Conservation (phyloP, 2,329 filamentous ascomycete genomes). For the Coniochaeta sp. region DNA sequence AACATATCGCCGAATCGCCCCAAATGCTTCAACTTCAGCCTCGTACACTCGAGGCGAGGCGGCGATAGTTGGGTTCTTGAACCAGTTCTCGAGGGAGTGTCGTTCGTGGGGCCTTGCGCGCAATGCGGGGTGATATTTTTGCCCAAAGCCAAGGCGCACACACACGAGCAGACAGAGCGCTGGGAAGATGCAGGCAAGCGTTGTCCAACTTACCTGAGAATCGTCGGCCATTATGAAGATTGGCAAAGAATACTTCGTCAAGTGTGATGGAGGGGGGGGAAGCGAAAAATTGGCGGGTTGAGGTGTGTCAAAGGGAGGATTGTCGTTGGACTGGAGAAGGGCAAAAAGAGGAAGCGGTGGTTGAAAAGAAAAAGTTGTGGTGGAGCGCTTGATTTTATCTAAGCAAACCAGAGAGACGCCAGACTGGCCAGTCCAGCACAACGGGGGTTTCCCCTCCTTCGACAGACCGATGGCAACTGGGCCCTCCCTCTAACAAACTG, state of each 20-base stretch:
- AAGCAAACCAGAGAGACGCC: not conserved
- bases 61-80: not conserved
- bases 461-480: not conserved
- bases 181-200: slow-evolving; percentile 8
- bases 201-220: slow-evolving; percentile 37
- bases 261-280: slow-evolving; percentile 15
- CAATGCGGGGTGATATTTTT: slow-evolving; percentile 41
- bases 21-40: not conserved
- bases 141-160: slow-evolving; percentile 20
- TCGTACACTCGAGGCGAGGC: not conserved
- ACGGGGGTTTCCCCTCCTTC: too few species aligned
- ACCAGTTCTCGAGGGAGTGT: too few species aligned
- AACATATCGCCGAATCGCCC: not conserved
- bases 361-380: slow-evolving; percentile 13
- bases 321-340: slow-evolving; percentile 12
- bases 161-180: slow-evolving; percentile 7
- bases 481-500: not conserved
- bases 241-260: slow-evolving; percentile 17
- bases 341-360: slow-evolving; percentile 18
- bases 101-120: slow-evolving; percentile 16
- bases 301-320: slow-evolving; percentile 18
- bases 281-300: slow-evolving; percentile 26
- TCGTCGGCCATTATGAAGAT: slow-evolving; percentile 52
- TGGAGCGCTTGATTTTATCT: slow-evolving; percentile 1
- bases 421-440: too few species aligned